Evolutionary conservation across 495 filamentous ascomycete species (phyloP), one percentile per base, ranked within the genome.

Genomic region (Neurospora sp.): DNA sequence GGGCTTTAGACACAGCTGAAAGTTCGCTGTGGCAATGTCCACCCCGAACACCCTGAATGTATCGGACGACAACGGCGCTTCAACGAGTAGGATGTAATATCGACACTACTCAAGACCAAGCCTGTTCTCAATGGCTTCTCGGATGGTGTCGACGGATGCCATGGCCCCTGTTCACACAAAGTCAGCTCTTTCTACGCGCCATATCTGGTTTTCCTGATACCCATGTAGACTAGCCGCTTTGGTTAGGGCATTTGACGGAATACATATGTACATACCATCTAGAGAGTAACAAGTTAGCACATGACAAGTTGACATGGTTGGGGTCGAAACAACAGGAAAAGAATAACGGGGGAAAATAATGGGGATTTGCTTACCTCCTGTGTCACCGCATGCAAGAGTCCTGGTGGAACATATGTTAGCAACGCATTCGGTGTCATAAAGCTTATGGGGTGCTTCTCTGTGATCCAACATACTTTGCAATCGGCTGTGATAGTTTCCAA

Each of bases 101-200:
- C 35, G 35, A 37, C 39, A 20, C n/a, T 47, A 47, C 20, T 59
- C 47, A 18, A 86, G 77, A 1, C 80, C 79, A 47, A 90, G 72
- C 68, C 76, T 75, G 39, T 77, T 70, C 75, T 91, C 86, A 61
- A 96, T 89, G 2, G 82, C 79, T n/a, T 76, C 74, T 38, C 93
- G 88, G 78, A 97, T 91, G 31, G 89, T 84, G 78, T 95, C 92
- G n/a, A 93, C 94, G 81, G 92, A 95, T 7, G 94, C 93, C 72
- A 96, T 82, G 16, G 83, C 82, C 81, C 96, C 96, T 80, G 88
- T 68, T 70, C 74, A 73, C 14, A 42, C 16, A 4, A 12, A 16
- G 69, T 76, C 42, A 70, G 61, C 65, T 65, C 18, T 16, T n/a
- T 42, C 6, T 5, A 20, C 35, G 4, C 4, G 35, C 35, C 35